phyloP scores from a whole-genome alignment of 192 early-diverging fungal species.

The Pilobolus umbonatus region DNA sequence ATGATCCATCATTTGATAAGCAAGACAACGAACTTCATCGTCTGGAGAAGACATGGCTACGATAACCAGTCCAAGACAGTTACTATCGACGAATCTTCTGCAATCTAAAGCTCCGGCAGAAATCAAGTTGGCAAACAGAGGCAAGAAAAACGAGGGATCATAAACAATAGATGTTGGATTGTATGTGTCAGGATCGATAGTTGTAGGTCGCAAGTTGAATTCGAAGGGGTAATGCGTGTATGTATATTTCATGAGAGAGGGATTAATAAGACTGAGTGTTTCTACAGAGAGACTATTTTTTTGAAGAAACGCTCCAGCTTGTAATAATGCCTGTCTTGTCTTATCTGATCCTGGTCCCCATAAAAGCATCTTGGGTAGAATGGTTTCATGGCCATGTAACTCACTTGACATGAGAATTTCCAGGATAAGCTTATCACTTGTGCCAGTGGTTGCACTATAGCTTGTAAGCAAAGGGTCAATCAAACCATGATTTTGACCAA shows the following conservation, averaged over 20 bases:
- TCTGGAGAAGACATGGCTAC: constrained; percentile 53
- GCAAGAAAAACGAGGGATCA: constrained; percentile 67
- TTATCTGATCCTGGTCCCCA: constrained; percentile 54
- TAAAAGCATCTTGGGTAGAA: constrained; percentile 49
- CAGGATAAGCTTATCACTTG: constrained; percentile 53
- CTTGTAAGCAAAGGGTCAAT: constrained; percentile 42
- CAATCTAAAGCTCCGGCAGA: constrained; percentile 49
- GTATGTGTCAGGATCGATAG: not conserved
- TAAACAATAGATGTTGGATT: constrained; percentile 30
- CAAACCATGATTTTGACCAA: constrained; percentile 42
- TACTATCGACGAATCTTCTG: constrained; percentile 60
- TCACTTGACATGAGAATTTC: constrained; percentile 56
- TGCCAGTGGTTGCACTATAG: constrained; percentile 54
- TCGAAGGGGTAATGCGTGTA: constrained; percentile 50
- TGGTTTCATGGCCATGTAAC: constrained; percentile 46
- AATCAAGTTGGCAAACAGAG: constrained; percentile 58
- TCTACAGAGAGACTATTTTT: constrained; percentile 47
- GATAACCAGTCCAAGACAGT: constrained; percentile 65
- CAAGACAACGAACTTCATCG: constrained; percentile 52
- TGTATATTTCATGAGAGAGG: constrained; percentile 57
- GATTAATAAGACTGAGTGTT: constrained; percentile 56
- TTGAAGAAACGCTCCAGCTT: constrained; percentile 28
- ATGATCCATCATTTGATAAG: constrained; percentile 62
- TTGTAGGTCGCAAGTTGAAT: constrained; percentile 19
- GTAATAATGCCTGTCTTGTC: constrained; percentile 33